Base-by-base conservation (phyloP, 2,329 filamentous ascomycete species). In the Rutstroemia sp. region DNA sequence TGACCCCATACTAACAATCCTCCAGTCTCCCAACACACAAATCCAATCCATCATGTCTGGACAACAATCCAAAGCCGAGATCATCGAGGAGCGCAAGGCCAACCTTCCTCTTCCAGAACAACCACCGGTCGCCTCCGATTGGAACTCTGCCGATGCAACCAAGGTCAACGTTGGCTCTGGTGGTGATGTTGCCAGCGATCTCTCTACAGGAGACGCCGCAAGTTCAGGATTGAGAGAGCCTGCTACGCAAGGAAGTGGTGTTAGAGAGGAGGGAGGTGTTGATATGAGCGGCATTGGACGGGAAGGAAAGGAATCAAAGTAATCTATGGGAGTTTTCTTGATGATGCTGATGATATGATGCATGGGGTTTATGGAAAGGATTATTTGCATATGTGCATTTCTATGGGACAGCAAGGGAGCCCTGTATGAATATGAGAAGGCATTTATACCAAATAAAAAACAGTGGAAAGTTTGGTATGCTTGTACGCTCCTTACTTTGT, bases 31-130 rank as follows among this genome's bases (percentile, higher is more conserved):
- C 5, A 34, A 5, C 12, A 27, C 16, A 25, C 46, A 30, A 27
- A 30, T 14, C 9, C 12, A 48, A 52, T 45, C 23, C 59, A 63
- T 58, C 23, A 67, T 66, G 65, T 49, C 66, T 73, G 65, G 71
- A 55, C 59, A 66, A 56, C 54, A 67, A 60, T 70, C 71, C 73
- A 89, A 88, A 72, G 70, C 75, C 62, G 75, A 86, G 55, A 75
- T 86, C 71, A 86, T 92, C 68, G 80, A 85, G 52, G 73, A 87
- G 71, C 78, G 78, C 67, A 79, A 86, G 73, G 74, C 83, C 71
- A 90, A 90, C 73, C 83, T 95, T 34, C 87, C 88, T 52, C 81
- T 92, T 51, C 90, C 89, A 18, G 88, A 92, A 2, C 78, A 92
- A 63, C 89, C 89, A 21, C 87, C 88, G 1, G 75, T 73, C n/a